A percentile compares a stretch with the other conserved stretches of the same genome.
phyloP scores from a whole-genome alignment of 768 basidiomycete genomes.

The Mycena sanguinolenta region DNA sequence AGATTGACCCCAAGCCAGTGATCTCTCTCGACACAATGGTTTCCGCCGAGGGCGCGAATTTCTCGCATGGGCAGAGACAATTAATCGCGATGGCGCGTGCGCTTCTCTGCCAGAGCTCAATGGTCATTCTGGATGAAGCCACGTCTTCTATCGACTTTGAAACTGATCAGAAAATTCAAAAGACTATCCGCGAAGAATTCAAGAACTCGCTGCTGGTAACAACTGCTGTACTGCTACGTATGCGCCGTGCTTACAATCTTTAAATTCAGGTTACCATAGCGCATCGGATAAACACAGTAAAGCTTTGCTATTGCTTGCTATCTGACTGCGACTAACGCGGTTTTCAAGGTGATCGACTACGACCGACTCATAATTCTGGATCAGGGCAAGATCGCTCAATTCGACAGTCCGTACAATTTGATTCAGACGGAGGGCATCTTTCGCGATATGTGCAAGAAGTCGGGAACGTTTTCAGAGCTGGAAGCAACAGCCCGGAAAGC shows the following conservation, averaged over 20 bases:
- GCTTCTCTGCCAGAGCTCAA: slow-evolving; percentile 77
- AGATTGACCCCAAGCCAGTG: slow-evolving; percentile 65
- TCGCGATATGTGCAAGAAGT: slow-evolving; percentile 64
- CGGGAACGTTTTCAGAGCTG: slow-evolving; percentile 39
- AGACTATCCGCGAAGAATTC: slow-evolving; percentile 89
- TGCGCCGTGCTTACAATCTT: background rate
- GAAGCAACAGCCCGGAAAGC: slow-evolving; percentile 5
- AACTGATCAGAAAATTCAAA: slow-evolving; percentile 91
- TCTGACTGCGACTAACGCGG: slow-evolving; percentile 28
- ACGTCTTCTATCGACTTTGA: slow-evolving; percentile 89
- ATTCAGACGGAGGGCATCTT: slow-evolving; percentile 64
- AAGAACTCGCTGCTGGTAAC: slow-evolving; percentile 68
- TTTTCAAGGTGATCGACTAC: slow-evolving; percentile 74
- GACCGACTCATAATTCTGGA: slow-evolving; percentile 84
- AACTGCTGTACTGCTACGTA: background rate
- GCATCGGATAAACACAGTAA: background rate
- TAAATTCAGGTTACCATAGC: slow-evolving; percentile 61
- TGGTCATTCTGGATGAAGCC: slow-evolving; percentile 48
- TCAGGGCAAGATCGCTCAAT: slow-evolving; percentile 53
- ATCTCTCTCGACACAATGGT: slow-evolving; percentile 85
- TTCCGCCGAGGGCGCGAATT: slow-evolving; percentile 88
- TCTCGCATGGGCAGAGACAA: slow-evolving; percentile 92
- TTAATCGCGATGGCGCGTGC: slow-evolving; percentile 88
- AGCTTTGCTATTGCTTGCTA: background rate
- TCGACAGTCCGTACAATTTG: slow-evolving; percentile 66